A percentile compares a stretch with the other conserved stretches of the same genome.
phyloP scores from a whole-genome alignment of 208 protist species.

The Phytomonas serpens region DNA sequence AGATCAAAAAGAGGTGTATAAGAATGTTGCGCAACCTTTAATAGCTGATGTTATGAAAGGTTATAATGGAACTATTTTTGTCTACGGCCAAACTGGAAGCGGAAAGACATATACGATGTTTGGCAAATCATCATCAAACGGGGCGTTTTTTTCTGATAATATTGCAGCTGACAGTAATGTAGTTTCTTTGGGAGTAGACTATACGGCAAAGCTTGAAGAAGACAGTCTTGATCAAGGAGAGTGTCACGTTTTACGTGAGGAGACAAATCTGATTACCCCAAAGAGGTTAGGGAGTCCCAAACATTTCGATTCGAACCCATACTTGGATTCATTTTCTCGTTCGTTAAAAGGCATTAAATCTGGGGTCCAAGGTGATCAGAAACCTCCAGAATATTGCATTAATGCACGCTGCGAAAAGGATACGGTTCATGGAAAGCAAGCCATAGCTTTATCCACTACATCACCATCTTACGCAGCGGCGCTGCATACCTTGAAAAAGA shows the following conservation, averaged over 20 bases:
- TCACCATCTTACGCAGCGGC: not conserved
- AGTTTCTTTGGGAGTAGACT: not conserved
- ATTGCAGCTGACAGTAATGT: not conserved
- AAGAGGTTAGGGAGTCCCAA: not conserved
- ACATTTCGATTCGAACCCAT: not conserved
- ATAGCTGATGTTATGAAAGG: slow-evolving; percentile 85
- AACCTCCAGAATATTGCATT: not conserved
- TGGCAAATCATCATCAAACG: slow-evolving; percentile 22
- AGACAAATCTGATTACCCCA: not conserved
- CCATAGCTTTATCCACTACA: not conserved
- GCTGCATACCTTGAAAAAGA: not conserved
- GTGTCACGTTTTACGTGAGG: not conserved
- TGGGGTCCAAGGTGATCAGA: not conserved
- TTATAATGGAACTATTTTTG: slow-evolving; percentile 86
- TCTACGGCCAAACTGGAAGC: slow-evolving; percentile 89
- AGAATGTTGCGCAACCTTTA: slow-evolving; percentile 73
- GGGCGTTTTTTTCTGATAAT: not conserved
- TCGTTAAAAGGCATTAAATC: not conserved
- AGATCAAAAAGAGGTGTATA: slow-evolving; percentile 73
- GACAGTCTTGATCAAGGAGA: not conserved
- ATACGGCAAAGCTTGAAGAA: not conserved
- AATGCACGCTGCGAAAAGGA: not conserved
- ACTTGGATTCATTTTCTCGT: not conserved
- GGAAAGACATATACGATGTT: slow-evolving; percentile 91
- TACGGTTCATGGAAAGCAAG: not conserved